Evolutionary conservation across 208 protist genomes (phyloP), one percentile per base, ranked within the genome.

Genomic region (Trypanosomatidae sp.): DNA sequence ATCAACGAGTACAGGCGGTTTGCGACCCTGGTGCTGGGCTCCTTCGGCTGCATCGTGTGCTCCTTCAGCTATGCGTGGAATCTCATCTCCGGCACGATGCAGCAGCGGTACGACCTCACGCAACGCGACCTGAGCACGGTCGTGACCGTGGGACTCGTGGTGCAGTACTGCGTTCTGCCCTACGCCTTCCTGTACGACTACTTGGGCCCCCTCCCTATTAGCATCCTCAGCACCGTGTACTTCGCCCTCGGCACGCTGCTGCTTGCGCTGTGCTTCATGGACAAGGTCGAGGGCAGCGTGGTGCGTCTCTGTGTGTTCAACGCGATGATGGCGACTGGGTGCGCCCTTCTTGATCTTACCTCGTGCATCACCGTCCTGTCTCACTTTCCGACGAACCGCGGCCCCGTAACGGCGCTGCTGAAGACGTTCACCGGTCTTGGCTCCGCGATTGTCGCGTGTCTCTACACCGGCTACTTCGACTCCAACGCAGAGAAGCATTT

Each of bases 351-450:
- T 74, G 88, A 69, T 66, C 69, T 65, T 67, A 74, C 9, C 70
- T 71, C 19, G 49, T 90, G 85, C 71, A 69, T 86, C 30, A 88
- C 86, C 5, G 69, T 91, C 6, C 60, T 78, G 30, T 72, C 77
- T 25, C 65, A 72, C 44, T 91, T 91, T 69, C 86, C 86, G 8
- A 83, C 81, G 41, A 88, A 91, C 74, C 86, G 86, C 6, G 86
- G 86, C 36, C 66, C 79, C 13, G 81, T 91, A 36, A 62, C 83
- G 22, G 83, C 75, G 64, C 79, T 91, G 52, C 73, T 81, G 41
- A 91, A 91, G 78, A 76, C 83, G 15, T 86, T 89, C 74, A 85
- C 87, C 9, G 80, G 84, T 53, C 87, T 91, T 49, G 87, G 87
- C 46, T 80, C 73, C 36, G 84, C 85, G 15, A 83, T 93, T 66